Conservation (phyloP, 2,329 filamentous ascomycete species). For the Paraphaeosphaeria minitans region DNA sequence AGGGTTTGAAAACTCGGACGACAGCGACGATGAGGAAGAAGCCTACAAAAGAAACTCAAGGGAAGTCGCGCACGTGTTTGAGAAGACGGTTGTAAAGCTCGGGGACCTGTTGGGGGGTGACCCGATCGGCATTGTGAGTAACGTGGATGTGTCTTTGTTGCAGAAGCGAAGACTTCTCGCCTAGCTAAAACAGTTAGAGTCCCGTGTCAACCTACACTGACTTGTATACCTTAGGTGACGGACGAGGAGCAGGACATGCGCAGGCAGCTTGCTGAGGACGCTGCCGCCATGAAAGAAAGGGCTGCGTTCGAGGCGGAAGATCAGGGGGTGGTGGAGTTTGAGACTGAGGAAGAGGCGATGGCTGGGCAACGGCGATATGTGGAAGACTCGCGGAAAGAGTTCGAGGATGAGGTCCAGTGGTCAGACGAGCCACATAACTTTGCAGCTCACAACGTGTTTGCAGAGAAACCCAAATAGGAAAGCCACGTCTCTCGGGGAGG, state of each 20-base stretch:
- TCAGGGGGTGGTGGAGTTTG: neutral
- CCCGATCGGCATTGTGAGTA: conserved; percentile 49
- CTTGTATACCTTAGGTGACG: conserved; percentile 32
- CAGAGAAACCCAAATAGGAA: neutral
- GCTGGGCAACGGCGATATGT: neutral
- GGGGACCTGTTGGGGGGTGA: conserved; percentile 67
- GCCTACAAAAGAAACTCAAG: conserved; percentile 53
- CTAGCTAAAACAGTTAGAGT: no score
- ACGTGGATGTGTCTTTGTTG: no score
- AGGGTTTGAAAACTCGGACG: conserved; percentile 43
- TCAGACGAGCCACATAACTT: neutral
- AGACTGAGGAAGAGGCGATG: neutral
- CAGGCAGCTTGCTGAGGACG: conserved; percentile 3
- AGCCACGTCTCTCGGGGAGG: no score
- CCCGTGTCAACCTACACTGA: no score
- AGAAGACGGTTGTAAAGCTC: conserved; percentile 75
- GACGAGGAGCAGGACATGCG: conserved; percentile 38
- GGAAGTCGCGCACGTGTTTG: conserved; percentile 73
- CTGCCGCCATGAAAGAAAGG: neutral
- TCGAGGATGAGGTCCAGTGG: conserved; percentile 2
- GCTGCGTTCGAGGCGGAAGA: neutral
- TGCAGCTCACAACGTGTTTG: neutral
- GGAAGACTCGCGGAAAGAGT: conserved; percentile 3
- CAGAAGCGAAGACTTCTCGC: no score
- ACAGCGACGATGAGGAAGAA: conserved; percentile 23